Evolutionary conservation across 495 filamentous ascomycete species (phyloP), one percentile per base, ranked within the genome.

Genomic region (Hypomontagnella submonticulosa): DNA sequence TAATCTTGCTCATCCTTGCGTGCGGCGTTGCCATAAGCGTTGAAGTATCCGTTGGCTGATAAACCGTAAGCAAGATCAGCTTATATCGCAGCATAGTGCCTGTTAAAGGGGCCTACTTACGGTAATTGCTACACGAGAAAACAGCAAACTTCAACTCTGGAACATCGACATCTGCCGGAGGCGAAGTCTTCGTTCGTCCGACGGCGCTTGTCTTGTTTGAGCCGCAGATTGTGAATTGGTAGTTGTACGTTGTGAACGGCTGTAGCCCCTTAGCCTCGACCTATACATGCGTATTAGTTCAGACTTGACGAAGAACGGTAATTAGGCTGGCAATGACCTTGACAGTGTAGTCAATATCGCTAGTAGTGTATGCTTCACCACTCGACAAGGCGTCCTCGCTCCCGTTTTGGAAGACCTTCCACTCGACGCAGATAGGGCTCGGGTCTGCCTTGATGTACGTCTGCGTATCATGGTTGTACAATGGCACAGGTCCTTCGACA

Each of bases 1-100:
- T 86, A 90, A 71, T 91, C 87, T 10, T 88, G 85, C 16, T 81
- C 82, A 61, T 90, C 87, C 66, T 90, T 90, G 50, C 87, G 81
- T 3, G 79, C 88, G 4, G 84, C 75, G 61, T 90, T 90, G 18
- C 86, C 86, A 70, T 80, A 90, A 3, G 85, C 85, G 59, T 88
- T 89, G 76, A 88, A 88, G 63, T 83, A 88, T 0, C 78, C 78
- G 46, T 74, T 75, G 0, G 78, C 76, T 79, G 41, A 19, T 19
- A 48, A 33, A 1, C 9, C 51, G 62, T 61, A 69, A 63, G 44
- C 41, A 16, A 10, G 6, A 13, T 2, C 27, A 9, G 6, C 12
- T 62, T 13, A 37, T 52, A 18, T 40, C 0, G 12, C 16, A 8
- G 4, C 34, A 13, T 23, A 16, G 19, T 7, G n/a, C 3, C 20